A percentile compares a stretch with the other conserved stretches of the same genome.
phyloP scores from a whole-genome alignment of 2,329 filamentous ascomycete species.

The Verticillium nonalfalfae region DNA sequence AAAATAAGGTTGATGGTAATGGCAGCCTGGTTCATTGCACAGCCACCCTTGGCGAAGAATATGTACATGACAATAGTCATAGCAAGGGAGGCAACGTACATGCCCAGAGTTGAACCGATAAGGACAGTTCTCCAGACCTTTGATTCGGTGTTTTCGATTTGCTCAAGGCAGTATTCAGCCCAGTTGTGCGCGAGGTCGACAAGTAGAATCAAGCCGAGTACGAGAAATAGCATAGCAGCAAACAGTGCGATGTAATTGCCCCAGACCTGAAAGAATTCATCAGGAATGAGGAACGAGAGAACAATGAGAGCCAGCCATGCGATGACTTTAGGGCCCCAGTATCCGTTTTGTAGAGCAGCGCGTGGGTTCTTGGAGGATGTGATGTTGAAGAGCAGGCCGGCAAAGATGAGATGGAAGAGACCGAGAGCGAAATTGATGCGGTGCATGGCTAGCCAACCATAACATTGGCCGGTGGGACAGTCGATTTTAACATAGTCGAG shows the following conservation, averaged over 20 bases:
- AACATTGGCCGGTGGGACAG: slow-evolving; percentile 84
- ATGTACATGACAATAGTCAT: slow-evolving; percentile 98
- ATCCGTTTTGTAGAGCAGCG: slow-evolving; percentile 92
- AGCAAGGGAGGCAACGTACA: slow-evolving; percentile 85
- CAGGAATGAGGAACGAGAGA: slow-evolving; percentile 90
- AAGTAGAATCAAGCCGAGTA: slow-evolving; percentile 84
- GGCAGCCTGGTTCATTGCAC: slow-evolving; percentile 93
- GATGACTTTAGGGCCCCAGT: slow-evolving; percentile 94
- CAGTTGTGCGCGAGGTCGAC: slow-evolving; percentile 95
- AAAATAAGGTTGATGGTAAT: slow-evolving; percentile 91
- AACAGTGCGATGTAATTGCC: slow-evolving; percentile 88
- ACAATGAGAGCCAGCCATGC: slow-evolving; percentile 84
- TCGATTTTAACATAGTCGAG: slow-evolving; percentile 95
- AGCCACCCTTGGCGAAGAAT: slow-evolving; percentile 79
- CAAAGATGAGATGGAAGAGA: slow-evolving; percentile 85
- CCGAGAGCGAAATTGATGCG: slow-evolving; percentile 97
- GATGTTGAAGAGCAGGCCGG: slow-evolving; percentile 79
- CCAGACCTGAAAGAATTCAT: slow-evolving; percentile 91
- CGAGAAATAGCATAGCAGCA: slow-evolving; percentile 86
- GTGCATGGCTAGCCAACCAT: slow-evolving; percentile 94
- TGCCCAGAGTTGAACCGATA: slow-evolving; percentile 85
- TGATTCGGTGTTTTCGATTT: slow-evolving; percentile 88
- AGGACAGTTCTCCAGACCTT: slow-evolving; percentile 77
- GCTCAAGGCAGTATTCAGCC: slow-evolving; percentile 91
- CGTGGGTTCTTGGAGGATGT: slow-evolving; percentile 80